Evolutionary conservation across 2,329 filamentous ascomycete genomes (phyloP).

Genomic region (Aureobasidium lini): DNA sequence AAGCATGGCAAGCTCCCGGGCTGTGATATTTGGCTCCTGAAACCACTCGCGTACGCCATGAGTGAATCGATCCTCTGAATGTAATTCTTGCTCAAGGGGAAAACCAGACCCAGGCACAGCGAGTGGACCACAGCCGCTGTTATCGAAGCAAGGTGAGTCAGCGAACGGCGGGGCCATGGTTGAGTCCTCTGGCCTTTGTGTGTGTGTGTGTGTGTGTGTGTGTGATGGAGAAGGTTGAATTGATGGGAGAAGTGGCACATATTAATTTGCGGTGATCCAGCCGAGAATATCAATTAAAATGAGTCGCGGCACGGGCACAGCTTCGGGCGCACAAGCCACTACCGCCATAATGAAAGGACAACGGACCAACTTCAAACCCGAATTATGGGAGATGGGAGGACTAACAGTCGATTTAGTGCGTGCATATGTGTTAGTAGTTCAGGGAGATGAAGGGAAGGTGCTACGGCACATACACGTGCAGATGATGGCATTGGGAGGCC

Average conservation of each 20-base stretch:
- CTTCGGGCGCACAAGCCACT: not conserved
- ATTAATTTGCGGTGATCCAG: not conserved
- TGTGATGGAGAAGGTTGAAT: not conserved
- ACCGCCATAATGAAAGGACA: not conserved
- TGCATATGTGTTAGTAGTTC: too few relatives aligned
- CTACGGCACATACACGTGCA: too few relatives aligned
- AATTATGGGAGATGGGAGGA: too few relatives aligned
- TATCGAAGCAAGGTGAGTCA: not conserved
- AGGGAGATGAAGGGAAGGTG: too few relatives aligned
- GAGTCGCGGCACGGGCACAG: not conserved
- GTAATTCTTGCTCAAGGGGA: not conserved
- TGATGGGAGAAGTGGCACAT: not conserved
- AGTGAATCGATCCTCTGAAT: conserved; percentile 8
- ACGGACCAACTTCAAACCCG: too few relatives aligned
- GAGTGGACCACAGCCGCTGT: conserved; percentile 2
- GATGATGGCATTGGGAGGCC: too few relatives aligned
- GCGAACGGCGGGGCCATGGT: conserved; percentile 6
- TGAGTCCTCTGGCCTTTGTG: conserved; percentile 1
- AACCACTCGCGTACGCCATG: conserved; percentile 2
- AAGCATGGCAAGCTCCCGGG: conserved; percentile 8
- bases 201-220: not conserved
- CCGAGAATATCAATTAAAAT: not conserved
- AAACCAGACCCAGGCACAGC: conserved; percentile 6
- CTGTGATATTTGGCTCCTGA: conserved; percentile 1
- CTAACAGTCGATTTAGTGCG: too few relatives aligned